Base-by-base conservation (phyloP, 352 stramenopile genomes). In the Hyphochytrium catenoides region DNA sequence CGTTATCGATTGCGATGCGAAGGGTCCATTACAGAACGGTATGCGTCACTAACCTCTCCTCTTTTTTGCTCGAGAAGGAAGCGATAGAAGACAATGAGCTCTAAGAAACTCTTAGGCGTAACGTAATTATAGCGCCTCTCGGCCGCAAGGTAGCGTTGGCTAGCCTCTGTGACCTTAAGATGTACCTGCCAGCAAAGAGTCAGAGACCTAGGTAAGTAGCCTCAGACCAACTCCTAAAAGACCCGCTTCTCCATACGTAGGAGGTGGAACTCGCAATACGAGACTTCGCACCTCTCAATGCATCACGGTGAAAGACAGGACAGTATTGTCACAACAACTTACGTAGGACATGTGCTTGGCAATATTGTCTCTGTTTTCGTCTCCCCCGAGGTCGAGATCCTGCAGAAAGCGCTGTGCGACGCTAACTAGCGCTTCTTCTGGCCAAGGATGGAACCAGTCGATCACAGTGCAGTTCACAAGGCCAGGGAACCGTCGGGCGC, bases 61-160 rank as follows among this genome's bases (percentile, higher is more conserved):
- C 92, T 89, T 35, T 96, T 95, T 37, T 86, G 72, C 37, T 72
- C 75, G 16, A 96, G 63, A 26, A 97, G 44, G 44, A 93, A 89
- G 51, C 95, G 91, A 65, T 96, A 98, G 44, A 97, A 95, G 22
- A 60, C 74, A 31, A 98, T 96, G 8, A 97, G 59, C 56, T 97
- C 86, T 16, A 98, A 61, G 58, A 94, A 98, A 46, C 74, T 94
- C 60, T 97, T 97, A 4, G 89, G 88, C 26, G 89, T 97, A 34
- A 95, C 85, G 51, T 98, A 97, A 52, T 96, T 96, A 74, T 94
- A 95, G 5, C 89, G 67, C 0, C 83, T 60, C 48, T 95, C 79
- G 4, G 75, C 90, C 43, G 94, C 73, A 41, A 91, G 75, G 62
- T 95, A 98, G 44, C 72, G 67, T 36, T 83, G 74, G 22, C 74